Evolutionary conservation across 2,329 filamentous ascomycete genomes (phyloP), one percentile per base, ranked within the genome.

Genomic region (Fusarium veterinarium): DNA sequence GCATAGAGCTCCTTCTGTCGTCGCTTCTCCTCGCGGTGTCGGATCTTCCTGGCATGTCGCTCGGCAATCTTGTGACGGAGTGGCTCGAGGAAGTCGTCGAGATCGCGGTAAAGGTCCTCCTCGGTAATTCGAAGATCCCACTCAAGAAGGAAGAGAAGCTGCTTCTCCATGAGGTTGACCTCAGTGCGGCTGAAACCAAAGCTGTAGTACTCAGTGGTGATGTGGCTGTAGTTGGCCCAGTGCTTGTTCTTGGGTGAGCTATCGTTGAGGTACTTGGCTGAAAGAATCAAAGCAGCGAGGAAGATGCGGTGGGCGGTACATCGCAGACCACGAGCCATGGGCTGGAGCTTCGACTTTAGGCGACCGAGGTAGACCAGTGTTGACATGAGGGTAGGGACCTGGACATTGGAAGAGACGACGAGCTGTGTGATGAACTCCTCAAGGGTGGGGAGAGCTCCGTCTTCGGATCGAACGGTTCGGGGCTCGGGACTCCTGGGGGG

Each of bases 221-320:
- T 91, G 78, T 91, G 86, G 67, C 93, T 97, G 87, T 98, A 99
- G 78, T 91, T 92, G 74, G 96, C 95, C 96, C 96, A 99, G 88
- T 99, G 96, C 91, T 98, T 98, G 90, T 99, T 99, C 91, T 98
- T 98, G 72, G 96, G 96, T 17, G 95, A 98, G 69, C 95, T 97
- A 87, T 98, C 96, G 83, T 99, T 98, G 76, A 98, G 89, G 83
- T 98, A 98, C 91, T 99, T 99, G 77, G 96, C 95, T 3, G 96
- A 91, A 49, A 92, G 87, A 79, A 96, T 96, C 75, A 95, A 91
- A 20, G 93, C 87, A 45, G 94, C 95, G 53, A 99, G 89, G 85
- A 99, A 98, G 87, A 99, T 98, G 78, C 96, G 93, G 86, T 99
- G 96, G 51, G 95, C 94, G 30, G 96, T 98, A 87, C 96, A 98